Evolutionary conservation across 2,329 filamentous ascomycete genomes (phyloP), one percentile per base, ranked within the genome.

Genomic region (Penicillium carneum): DNA sequence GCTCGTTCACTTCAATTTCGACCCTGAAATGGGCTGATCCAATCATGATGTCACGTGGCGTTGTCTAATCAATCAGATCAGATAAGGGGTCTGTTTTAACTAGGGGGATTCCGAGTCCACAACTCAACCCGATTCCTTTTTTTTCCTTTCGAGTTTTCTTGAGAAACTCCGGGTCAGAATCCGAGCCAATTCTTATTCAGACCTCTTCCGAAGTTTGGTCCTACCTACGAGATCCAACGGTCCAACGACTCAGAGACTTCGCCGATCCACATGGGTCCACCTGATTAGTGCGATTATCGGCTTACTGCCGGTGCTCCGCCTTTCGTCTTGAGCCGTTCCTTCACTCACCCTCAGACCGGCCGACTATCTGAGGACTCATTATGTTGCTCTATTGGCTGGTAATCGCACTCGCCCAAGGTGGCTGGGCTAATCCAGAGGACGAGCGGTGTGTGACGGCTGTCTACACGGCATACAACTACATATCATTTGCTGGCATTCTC

Each of bases 401-500:
- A 29, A 31, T 72, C 33, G 23, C 64, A 18, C 46, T 62, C 9
- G 49, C 57, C 14, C 50, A 50, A 3, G n/a, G 61, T 36, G 59
- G 54, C 23, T 53, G 48, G 31, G 62, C 62, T 2, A 62, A 53
- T 18, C 33, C 66, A 3, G 43, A 49, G 31, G 64, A 74, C 34
- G 72, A 74, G 61, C 71, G 65, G n/a, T 77, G 75, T 52, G 73
- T 77, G 34, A 72, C 69, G 0, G 70, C 75, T 11, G 61, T 77
- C 11, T 72, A 68, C 52, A 73, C 72, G 4, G 72, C 75, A 4
- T 72, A 74, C 53, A 69, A 69, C 41, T 76, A 73, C 54, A 66
- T 77, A 53, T 67, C 71, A 0, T 77, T 77, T 56, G 58, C 64
- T 8, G 71, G 71, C 0, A 33, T 59, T 18, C 67, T 68, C 0